Evolutionary conservation across 805 yeast species (phyloP), one percentile per base, ranked within the genome.

Genomic region (Blastobotrys peoriensis): DNA sequence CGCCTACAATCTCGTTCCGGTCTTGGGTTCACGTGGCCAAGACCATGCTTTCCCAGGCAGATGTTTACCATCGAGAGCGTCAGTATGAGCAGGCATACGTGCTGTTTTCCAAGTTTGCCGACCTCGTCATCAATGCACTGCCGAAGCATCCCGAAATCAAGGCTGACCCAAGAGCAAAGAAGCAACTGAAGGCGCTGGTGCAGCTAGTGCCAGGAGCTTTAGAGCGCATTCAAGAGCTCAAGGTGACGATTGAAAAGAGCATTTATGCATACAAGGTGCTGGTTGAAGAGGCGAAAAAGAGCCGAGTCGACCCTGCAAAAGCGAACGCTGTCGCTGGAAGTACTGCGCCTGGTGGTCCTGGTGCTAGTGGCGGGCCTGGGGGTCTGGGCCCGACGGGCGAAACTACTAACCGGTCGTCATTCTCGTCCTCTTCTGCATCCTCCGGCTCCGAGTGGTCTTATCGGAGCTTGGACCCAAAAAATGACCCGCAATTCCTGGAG

Each of bases 41-140:
- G 37, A 71, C 70, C 15, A 64, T 72, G 45, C 50, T 48, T n/a
- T 46, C 49, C 3, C 60, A 72, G 64, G 75, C 79, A 0, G 63
- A 65, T 23, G 60, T 71, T 17, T 77, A 70, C 58, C 66, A 66
- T 16, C 58, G 61, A 17, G 75, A 70, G 36, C 64, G 67, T 13
- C 66, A 72, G 22, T 56, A 64, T 35, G 71, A 69, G 35, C 75
- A 73, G 46, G 76, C 86, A 0, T 82, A 74, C 54, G 60, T 78
- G 23, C 62, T 78, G 44, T 79, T 79, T 54, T 63, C 74, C 37
- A 62, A 88, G 45, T 80, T 76, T 52, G 71, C 81, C 18, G 85
- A 82, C 48, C 44, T 79, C 39, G 65, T 77, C 25, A 68, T 73
- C 43, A 72, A 75, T 59, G 64, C 64, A 40, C 54, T 79, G 36